These are phyloP conservation scores for Penicillium crustosum DNA, from an alignment of 2,329 filamentous ascomycete species.

Conservation along the genomic window DNA sequence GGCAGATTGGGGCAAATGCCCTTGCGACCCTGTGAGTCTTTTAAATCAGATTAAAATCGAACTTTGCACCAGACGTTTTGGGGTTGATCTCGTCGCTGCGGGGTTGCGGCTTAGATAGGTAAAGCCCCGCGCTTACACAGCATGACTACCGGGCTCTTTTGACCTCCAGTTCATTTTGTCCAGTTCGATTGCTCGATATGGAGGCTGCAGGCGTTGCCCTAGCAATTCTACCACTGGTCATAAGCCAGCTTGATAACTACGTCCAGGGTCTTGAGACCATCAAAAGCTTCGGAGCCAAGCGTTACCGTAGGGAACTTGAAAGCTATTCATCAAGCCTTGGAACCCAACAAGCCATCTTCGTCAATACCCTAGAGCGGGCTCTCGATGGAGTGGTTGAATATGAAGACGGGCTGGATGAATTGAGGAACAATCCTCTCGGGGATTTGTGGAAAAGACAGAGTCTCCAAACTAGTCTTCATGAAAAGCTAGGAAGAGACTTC, in stretches of 20 bases:
- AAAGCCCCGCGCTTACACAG: not conserved
- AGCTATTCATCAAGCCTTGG: constrained; percentile 6
- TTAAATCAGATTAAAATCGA: not conserved
- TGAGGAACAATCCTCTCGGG: not conserved
- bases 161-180: not conserved
- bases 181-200: not conserved
- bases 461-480: not conserved
- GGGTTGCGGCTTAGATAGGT: not conserved
- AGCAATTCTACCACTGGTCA: constrained; percentile 41
- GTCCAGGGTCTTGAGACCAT: constrained; percentile 42
- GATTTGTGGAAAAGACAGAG: not conserved
- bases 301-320: constrained; percentile 10
- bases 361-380: constrained; percentile 10
- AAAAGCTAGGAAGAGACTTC: not conserved
- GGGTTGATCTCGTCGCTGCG: not conserved
- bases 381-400: constrained; percentile 11
- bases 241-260: constrained; percentile 36
- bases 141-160: not conserved
- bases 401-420: constrained; percentile 7
- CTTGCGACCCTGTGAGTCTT: not conserved
- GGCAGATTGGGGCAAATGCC: not conserved
- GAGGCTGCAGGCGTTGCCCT: constrained; percentile 31
- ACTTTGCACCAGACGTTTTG: not conserved
- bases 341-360: constrained; percentile 15
- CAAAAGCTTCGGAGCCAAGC: constrained; percentile 30